A percentile compares a stretch with the other conserved stretches of the same genome.
Conservation (phyloP, 2,329 filamentous ascomycete species). For the Alternaria sp. region DNA sequence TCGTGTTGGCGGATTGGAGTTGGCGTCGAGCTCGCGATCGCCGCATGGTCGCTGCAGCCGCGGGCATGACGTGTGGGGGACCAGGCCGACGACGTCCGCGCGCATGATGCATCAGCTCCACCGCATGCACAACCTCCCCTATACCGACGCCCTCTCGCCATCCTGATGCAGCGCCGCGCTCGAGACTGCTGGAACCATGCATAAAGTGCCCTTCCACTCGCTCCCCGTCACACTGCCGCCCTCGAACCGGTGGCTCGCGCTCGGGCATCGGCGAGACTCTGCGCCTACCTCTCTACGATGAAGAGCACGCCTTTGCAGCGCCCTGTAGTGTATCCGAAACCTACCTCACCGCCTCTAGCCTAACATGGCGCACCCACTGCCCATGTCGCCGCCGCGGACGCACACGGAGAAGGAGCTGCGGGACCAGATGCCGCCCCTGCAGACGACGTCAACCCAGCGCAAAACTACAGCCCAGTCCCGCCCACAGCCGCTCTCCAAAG, state of each 20-base stretch:
- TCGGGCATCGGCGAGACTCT: constrained; percentile 24
- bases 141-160: neutral
- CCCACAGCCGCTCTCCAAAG: constrained; percentile 12
- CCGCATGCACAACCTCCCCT: neutral
- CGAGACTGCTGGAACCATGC: constrained; percentile 26
- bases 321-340: constrained; percentile 6
- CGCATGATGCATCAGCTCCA: neutral
- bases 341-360: neutral
- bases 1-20: constrained; percentile 18
- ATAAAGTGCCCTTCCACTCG: constrained; percentile 13
- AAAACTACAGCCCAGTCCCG: constrained; percentile 23
- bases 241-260: constrained; percentile 18
- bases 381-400: constrained; percentile 21
- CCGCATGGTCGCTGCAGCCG: constrained; percentile 18
- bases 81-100: constrained; percentile 3
- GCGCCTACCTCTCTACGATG: constrained; percentile 30
- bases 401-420: constrained; percentile 39
- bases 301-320: constrained; percentile 17
- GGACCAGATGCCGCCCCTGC: constrained; percentile 32
- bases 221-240: constrained; percentile 6
- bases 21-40: constrained; percentile 14
- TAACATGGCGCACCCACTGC: constrained; percentile 30
- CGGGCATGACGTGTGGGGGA: constrained; percentile 33
- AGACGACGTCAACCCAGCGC: constrained; percentile 29
- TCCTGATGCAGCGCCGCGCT: constrained; percentile 11